A percentile compares a stretch with the other conserved stretches of the same genome.
phyloP scores from a whole-genome alignment of 371 early-diverging fungal species.

The Mucor irregularis region DNA sequence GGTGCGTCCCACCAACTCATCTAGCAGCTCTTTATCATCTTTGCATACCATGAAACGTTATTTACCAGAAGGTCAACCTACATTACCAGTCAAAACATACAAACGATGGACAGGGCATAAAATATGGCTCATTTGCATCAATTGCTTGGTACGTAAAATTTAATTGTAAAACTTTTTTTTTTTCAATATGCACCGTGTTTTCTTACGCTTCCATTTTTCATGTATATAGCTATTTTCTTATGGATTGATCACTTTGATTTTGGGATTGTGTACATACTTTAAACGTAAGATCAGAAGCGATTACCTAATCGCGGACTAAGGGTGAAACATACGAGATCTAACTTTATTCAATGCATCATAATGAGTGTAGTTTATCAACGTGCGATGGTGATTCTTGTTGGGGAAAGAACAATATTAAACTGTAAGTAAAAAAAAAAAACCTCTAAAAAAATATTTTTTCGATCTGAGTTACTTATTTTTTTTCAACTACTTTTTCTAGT shows the following conservation, averaged over 20 bases:
- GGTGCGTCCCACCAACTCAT: neutral
- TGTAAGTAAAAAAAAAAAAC: neutral
- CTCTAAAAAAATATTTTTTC: neutral
- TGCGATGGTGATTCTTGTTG: neutral
- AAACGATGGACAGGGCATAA: constrained; percentile 12
- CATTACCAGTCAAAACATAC: constrained; percentile 9
- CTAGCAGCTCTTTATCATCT: neutral
- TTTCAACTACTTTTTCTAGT: constrained; percentile 23
- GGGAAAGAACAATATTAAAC: constrained; percentile 5
- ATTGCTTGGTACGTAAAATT: neutral
- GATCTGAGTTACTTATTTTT: neutral
- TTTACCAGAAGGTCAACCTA: neutral
- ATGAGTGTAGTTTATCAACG: constrained; percentile 6
- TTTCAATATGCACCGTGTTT: too few relatives aligned
- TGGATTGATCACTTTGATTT: constrained; percentile 2
- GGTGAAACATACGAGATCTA: too few relatives aligned
- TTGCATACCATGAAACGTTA: constrained; percentile 1
- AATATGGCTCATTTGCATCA: constrained; percentile 1
- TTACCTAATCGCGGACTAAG: too few relatives aligned
- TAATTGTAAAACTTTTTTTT: neutral
- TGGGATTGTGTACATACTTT: constrained; percentile 10
- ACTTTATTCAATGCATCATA: neutral
- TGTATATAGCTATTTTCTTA: constrained; percentile 5
- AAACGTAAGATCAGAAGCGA: constrained; percentile 1
- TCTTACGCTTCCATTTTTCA: too few relatives aligned